phyloP scores from a whole-genome alignment of 352 stramenopile species.

The Globisporangium nagaii region DNA sequence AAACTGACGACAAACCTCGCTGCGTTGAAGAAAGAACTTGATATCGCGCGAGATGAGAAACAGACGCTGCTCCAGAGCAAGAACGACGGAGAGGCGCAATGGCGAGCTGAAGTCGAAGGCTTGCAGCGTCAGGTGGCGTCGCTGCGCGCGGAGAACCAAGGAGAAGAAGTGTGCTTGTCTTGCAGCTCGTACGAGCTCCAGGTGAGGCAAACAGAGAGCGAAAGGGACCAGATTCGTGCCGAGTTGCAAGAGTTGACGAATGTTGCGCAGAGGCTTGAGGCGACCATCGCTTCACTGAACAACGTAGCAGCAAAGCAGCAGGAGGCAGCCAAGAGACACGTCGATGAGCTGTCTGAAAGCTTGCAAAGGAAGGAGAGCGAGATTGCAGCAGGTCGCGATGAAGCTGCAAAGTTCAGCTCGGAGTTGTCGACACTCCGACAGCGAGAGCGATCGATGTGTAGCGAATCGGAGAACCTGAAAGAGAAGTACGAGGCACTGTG shows the following conservation, averaged over 20 bases:
- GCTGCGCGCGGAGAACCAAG: not conserved
- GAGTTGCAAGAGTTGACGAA: slow-evolving; percentile 8
- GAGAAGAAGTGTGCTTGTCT: not conserved
- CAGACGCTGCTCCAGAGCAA: not conserved
- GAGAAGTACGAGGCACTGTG: not conserved
- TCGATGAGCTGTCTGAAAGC: not conserved
- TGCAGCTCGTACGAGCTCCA: slow-evolving; percentile 6
- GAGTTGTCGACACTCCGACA: not conserved
- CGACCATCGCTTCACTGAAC: slow-evolving; percentile 1
- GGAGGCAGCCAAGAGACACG: not conserved
- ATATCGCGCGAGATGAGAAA: not conserved
- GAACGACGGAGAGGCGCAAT: not conserved
- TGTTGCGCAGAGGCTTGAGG: not conserved
- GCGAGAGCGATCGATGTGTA: not conserved
- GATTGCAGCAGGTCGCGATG: slow-evolving; percentile 9
- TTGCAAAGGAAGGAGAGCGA: slow-evolving; percentile 14
- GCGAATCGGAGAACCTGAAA: not conserved
- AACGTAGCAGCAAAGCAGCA: slow-evolving; percentile 7
- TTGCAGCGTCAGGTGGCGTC: not conserved
- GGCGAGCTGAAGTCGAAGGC: not conserved
- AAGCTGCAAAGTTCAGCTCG: slow-evolving; percentile 4
- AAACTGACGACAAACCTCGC: not conserved
- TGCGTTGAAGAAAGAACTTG: not conserved
- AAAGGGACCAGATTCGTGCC: slow-evolving; percentile 10
- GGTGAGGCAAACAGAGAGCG: not conserved